Evolutionary conservation across 1,139 yeast species (phyloP).

Genomic region (Magnusiomyces magnusii): DNA sequence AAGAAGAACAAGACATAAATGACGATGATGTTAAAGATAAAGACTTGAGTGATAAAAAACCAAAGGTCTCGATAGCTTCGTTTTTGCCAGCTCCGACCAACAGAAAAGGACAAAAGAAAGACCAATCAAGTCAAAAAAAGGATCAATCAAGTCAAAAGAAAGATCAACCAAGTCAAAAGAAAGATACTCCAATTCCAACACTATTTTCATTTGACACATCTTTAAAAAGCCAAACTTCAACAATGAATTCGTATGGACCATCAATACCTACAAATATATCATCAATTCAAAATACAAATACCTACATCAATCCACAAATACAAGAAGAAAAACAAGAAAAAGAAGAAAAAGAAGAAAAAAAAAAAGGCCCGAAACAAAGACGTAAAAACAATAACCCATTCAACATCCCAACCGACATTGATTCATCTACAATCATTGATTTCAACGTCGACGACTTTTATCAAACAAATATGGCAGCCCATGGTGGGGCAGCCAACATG

Average conservation of each 20-base stretch:
- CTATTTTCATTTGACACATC: constrained; percentile 18
- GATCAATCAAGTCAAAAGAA: not conserved
- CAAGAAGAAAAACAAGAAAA: too few relatives aligned
- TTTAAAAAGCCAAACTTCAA: too few relatives aligned
- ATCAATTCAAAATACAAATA: too few relatives aligned
- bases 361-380: not conserved
- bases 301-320: too few relatives aligned
- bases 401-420: not conserved
- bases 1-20: constrained; percentile 1
- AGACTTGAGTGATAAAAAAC: not conserved
- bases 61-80: constrained; percentile 14
- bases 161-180: not conserved
- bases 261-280: constrained; percentile 8
- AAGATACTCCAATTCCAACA: constrained; percentile 7
- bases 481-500: constrained; percentile 1
- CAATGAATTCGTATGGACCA: constrained; percentile 9
- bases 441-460: constrained; percentile 29
- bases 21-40: not conserved
- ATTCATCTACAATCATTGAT: constrained; percentile 21
- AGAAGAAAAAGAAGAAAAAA: not conserved
- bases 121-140: not conserved
- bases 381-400: constrained; percentile 6
- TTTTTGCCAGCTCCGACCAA: constrained; percentile 17
- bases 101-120: constrained; percentile 1
- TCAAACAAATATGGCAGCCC: constrained; percentile 19